phyloP scores from a whole-genome alignment of 139 green algal genomes.

The Chlorella ohadii region DNA sequence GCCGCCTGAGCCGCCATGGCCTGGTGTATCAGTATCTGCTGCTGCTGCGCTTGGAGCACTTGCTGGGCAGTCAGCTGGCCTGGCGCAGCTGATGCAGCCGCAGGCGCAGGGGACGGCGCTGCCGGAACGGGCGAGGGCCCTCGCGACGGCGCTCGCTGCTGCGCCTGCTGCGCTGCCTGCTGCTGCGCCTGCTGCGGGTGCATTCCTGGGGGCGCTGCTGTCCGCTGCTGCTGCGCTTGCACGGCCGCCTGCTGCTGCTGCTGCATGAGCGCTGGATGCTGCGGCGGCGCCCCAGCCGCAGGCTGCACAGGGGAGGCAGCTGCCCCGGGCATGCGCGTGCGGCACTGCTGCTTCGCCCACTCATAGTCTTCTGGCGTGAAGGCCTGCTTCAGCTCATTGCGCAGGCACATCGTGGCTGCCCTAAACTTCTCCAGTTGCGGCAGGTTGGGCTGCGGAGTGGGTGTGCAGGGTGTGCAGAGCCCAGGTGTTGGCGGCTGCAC shows the following conservation, averaged over 20 bases:
- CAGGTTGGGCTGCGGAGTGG: too few species aligned
- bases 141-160: background rate
- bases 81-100: background rate
- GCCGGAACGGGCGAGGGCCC: too few species aligned
- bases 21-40: background rate
- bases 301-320: background rate
- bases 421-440: background rate
- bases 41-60: background rate
- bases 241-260: conserved; percentile 6
- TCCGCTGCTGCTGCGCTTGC: background rate
- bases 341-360: background rate
- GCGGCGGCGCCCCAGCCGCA: background rate
- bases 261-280: background rate
- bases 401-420: background rate
- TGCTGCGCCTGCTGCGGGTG: background rate
- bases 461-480: too few species aligned
- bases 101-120: background rate
- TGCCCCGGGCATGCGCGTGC: background rate
- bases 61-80: background rate
- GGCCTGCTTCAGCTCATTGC: background rate
- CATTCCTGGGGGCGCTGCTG: background rate
- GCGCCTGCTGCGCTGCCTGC: background rate
- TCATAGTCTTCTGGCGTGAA: background rate
- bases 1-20: background rate
- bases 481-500: too few species aligned